Conservation (phyloP, 2,329 filamentous ascomycete genomes). For the Venturia nashicola region DNA sequence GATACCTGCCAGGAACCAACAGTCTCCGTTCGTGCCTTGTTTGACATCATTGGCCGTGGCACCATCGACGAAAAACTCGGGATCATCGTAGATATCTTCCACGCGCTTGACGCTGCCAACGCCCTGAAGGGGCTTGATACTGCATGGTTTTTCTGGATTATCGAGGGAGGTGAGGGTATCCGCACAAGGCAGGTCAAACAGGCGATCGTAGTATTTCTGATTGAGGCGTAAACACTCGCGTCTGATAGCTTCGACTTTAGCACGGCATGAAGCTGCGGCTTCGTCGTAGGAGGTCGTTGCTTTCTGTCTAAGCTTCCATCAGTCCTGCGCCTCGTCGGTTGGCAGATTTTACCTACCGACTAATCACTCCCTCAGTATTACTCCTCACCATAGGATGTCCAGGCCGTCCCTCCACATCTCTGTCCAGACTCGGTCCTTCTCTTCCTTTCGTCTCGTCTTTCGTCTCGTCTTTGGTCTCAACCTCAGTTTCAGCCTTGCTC, state of each 20-base stretch:
- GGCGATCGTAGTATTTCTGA: slow-evolving; percentile 10
- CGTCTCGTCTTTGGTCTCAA: background rate
- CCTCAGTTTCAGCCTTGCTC: background rate
- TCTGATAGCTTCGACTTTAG: slow-evolving; percentile 11
- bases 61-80: slow-evolving; percentile 26
- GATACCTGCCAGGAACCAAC: slow-evolving; percentile 74
- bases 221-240: slow-evolving; percentile 11
- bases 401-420: slow-evolving; percentile 9
- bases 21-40: slow-evolving; percentile 69
- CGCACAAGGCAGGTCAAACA: slow-evolving; percentile 4
- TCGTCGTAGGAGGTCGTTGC: slow-evolving; percentile 10
- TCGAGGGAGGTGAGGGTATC: slow-evolving; percentile 9
- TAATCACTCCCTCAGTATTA: slow-evolving; percentile 9
- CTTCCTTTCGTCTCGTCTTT: background rate
- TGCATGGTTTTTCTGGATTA: background rate
- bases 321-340: background rate
- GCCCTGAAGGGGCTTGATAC: slow-evolving; percentile 6
- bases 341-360: background rate
- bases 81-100: slow-evolving; percentile 12
- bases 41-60: slow-evolving; percentile 66
- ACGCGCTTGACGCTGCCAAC: slow-evolving; percentile 11
- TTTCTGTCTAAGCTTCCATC: slow-evolving; percentile 7
- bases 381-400: slow-evolving; percentile 8
- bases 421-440: slow-evolving; percentile 3
- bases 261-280: slow-evolving; percentile 10